Evolutionary conservation across 306 rosid species (phyloP), one percentile per base, ranked within the genome.

Genomic region (Malus asiatica): DNA sequence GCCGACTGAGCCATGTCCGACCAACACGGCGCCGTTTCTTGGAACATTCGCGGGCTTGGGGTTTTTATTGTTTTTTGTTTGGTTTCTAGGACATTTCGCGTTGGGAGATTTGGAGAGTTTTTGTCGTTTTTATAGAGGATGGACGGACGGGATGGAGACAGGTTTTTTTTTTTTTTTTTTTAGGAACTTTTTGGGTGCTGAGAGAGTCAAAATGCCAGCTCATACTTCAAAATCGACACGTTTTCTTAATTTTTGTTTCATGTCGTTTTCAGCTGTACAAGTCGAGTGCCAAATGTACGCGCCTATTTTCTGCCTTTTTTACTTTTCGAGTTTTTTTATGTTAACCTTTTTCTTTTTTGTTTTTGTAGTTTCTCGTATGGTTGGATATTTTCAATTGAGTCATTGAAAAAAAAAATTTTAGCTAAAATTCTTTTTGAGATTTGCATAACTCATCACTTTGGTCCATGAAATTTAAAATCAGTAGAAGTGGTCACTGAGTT

Each of bases 221-320:
- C 83, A 74, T 81, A 76, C 63, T 81, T 71, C 48, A 13, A 78
- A 83, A 73, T 9, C 86, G 82, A 93, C 97, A 93, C 97, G 98
- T 90, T 90, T 86, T 52, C 55, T 83, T 81, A 68, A 8, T 76
- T 48, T 78, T 44, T 66, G 48, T 45, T 35, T 70, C 51, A 58
- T 75, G 53, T 58, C 44, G 52, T 45, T 74, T 67, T 38, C 42
- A 38, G 42, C 42, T 76, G 71, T 66, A 65, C 12, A n/a, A 15
- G 42, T 57, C 15, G 16, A 46, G 23, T 61, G 58, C 22, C 73
- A 62, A 66, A 42, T 63, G 22, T 67, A 33, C 14, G 45, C 25
- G 48, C 20, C 57, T 68, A 60, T 22, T 83, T 33, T 65, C 44
- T 33, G 20, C 27, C 5, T n/a, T 8, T 57, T 6, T 65, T 27